phyloP scores from a whole-genome alignment of 2,329 filamentous ascomycete species.

The Fusarium begoniae region DNA sequence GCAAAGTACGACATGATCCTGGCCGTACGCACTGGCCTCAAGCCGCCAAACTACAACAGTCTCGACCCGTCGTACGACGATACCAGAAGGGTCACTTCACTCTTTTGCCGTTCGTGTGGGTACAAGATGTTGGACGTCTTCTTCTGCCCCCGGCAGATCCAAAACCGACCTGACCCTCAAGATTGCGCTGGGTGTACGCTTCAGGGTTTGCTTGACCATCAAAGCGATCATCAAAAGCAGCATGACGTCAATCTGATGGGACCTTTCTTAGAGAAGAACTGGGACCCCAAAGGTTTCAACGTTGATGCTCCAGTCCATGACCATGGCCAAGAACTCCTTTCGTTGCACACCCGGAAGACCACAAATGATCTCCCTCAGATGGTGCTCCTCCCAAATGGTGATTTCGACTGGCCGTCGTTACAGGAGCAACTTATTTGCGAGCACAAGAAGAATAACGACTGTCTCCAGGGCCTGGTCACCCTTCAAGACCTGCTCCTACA shows the following conservation, averaged over 20 bases:
- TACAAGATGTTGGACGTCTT: conserved; percentile 47
- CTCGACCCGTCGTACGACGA: background rate
- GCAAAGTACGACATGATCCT: conserved; percentile 48
- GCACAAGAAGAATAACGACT: conserved; percentile 43
- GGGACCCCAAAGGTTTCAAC: conserved; percentile 43
- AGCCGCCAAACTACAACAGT: background rate
- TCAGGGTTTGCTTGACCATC: conserved; percentile 42
- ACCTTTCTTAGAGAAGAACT: conserved; percentile 39
- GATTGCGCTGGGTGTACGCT: conserved; percentile 46
- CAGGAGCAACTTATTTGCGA: conserved; percentile 35
- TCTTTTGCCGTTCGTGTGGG: conserved; percentile 49
- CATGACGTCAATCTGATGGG: conserved; percentile 29
- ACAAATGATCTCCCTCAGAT: conserved; percentile 10
- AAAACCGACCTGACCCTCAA: background rate
- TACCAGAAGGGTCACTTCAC: background rate
- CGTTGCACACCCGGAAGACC: conserved; percentile 23
- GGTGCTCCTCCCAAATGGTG: conserved; percentile 19
- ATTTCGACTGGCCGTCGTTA: conserved; percentile 2
- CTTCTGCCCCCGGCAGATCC: conserved; percentile 24
- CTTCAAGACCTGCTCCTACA: conserved; percentile 15
- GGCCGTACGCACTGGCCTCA: conserved; percentile 43
- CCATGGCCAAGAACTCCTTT: conserved; percentile 30
- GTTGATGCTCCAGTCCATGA: conserved; percentile 43
- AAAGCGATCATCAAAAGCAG: conserved; percentile 43
- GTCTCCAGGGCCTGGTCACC: conserved; percentile 42